Evolutionary conservation across 176 grass and related monocot genomes (phyloP).

Genomic region (Tillandsia fasciculata): DNA sequence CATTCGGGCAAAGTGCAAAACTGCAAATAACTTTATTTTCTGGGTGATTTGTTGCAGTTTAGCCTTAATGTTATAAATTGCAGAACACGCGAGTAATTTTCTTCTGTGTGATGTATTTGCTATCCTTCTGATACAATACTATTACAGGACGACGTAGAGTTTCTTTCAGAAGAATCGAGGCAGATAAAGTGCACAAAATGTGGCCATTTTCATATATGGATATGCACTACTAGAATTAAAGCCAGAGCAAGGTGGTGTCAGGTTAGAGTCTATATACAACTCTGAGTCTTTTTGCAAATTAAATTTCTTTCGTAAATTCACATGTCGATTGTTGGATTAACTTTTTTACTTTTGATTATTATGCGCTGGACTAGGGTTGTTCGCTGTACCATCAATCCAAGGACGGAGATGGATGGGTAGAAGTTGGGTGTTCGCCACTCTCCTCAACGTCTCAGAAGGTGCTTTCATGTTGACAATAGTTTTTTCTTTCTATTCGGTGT

Average conservation of each 20-base stretch:
- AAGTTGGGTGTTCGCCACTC: slow-evolving; percentile 48
- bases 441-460: slow-evolving; percentile 56
- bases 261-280: slow-evolving; percentile 31
- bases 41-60: too few species aligned
- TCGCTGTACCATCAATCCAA: slow-evolving; percentile 78
- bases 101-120: background rate
- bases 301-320: slow-evolving; percentile 15
- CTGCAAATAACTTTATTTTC: too few species aligned
- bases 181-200: slow-evolving; percentile 97
- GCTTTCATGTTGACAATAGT: slow-evolving; percentile 7
- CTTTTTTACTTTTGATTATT: slow-evolving; percentile 14
- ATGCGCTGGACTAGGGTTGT: slow-evolving; percentile 47
- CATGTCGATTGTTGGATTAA: background rate
- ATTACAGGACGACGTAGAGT: slow-evolving; percentile 74
- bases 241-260: slow-evolving; percentile 91
- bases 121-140: slow-evolving; percentile 1
- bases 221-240: slow-evolving; percentile 93
- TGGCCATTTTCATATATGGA: slow-evolving; percentile 96
- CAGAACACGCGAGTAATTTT: background rate
- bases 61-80: background rate
- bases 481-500: background rate
- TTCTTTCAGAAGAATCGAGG: slow-evolving; percentile 82
- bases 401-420: slow-evolving; percentile 99
- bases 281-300: slow-evolving; percentile 4
- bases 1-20: too few species aligned